phyloP scores from a whole-genome alignment of 257 asterid species.

The Solanum habrochaites region DNA sequence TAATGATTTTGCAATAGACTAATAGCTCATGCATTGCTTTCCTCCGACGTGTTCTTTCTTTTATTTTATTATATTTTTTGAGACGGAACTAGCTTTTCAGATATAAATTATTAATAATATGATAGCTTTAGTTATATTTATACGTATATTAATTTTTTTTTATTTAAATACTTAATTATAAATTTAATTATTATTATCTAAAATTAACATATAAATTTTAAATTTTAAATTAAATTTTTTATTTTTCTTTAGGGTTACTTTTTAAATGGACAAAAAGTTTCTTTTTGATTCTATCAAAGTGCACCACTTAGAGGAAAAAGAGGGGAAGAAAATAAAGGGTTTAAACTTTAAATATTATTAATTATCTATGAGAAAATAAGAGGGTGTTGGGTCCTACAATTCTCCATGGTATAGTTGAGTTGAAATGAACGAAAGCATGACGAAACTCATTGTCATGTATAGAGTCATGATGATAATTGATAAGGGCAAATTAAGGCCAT shows the following conservation, averaged over 20 bases:
- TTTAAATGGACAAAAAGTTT: background rate
- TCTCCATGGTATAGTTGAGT: background rate
- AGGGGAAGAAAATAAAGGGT: background rate
- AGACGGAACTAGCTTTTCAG: no score
- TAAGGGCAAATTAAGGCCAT: background rate
- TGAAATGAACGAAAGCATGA: constrained; percentile 75
- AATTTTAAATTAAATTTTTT: background rate
- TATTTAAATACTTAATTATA: background rate
- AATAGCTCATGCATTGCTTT: background rate
- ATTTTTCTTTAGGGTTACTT: background rate
- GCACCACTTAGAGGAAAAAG: constrained; percentile 36
- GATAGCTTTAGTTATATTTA: no score
- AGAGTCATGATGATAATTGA: background rate
- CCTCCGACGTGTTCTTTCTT: background rate
- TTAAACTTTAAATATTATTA: background rate
- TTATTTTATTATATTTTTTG: background rate
- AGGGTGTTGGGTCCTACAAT: background rate
- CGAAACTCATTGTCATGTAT: constrained; percentile 12
- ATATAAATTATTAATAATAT: no score
- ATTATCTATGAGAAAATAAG: constrained; percentile 3
- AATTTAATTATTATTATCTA: background rate
- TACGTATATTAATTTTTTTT: no score
- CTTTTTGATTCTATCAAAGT: constrained; percentile 17
- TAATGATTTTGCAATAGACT: background rate
- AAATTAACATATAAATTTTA: background rate